phyloP scores from a whole-genome alignment of 1,284 basidiomycete species.

The Blastosporella zonata region DNA sequence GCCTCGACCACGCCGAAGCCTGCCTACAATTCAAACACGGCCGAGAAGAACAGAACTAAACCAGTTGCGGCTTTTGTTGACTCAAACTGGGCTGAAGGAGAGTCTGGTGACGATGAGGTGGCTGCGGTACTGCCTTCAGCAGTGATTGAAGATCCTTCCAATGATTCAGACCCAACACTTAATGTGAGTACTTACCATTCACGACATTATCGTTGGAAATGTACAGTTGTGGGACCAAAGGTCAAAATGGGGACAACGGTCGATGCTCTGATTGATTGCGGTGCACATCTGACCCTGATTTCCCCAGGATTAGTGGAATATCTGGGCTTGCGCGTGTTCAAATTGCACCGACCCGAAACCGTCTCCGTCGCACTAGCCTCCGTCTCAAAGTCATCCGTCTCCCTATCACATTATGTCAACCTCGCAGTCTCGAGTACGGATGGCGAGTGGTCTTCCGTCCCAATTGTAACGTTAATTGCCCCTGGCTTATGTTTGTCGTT shows the following conservation, averaged over 20 bases:
- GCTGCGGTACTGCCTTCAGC: not conserved
- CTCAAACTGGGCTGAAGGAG: not conserved
- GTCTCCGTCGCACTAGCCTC: not conserved
- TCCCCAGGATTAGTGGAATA: not conserved
- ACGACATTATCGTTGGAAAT: not conserved
- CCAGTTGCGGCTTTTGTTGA: not conserved
- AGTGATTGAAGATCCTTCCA: not conserved
- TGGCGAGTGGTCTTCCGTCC: not conserved
- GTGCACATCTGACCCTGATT: constrained; percentile 3
- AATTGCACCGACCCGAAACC: not conserved
- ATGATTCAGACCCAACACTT: not conserved
- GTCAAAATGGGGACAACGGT: not conserved
- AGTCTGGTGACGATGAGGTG: not conserved
- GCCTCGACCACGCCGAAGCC: not conserved
- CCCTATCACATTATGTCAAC: not conserved
- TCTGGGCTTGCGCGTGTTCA: not conserved
- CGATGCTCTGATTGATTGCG: not conserved
- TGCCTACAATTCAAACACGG: not conserved
- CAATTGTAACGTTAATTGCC: not conserved
- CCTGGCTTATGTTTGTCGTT: not conserved
- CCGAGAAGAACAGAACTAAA: not conserved
- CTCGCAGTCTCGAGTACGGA: not conserved
- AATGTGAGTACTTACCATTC: not conserved
- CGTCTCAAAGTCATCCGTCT: not conserved
- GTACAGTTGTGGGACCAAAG: not conserved